A percentile compares a stretch with the other conserved stretches of the same genome.
Conservation (phyloP, 2,329 filamentous ascomycete genomes). For the Torrubiellomyces zombiae region DNA sequence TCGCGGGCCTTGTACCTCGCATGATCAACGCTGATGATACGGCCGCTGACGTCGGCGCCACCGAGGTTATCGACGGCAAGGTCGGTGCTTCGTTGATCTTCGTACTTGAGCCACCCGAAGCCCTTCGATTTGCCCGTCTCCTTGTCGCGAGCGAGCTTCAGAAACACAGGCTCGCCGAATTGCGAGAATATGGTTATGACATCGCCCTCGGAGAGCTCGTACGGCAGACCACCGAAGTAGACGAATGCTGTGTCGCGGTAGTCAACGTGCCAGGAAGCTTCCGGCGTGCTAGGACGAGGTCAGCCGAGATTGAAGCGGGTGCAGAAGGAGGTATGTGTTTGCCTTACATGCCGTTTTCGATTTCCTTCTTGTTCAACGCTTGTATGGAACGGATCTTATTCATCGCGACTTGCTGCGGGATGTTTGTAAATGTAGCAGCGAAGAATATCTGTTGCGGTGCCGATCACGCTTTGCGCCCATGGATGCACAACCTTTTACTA, state of each 20-base stretch:
- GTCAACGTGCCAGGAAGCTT: conserved; percentile 92
- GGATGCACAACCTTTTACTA: too few species aligned
- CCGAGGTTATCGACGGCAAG: conserved; percentile 91
- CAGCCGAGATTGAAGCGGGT: conserved; percentile 6
- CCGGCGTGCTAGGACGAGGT: conserved; percentile 42
- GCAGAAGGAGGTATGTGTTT: too few species aligned
- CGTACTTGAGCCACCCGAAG: conserved; percentile 94
- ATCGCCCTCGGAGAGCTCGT: conserved; percentile 87
- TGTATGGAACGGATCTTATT: conserved; percentile 89
- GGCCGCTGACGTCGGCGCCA: conserved; percentile 66
- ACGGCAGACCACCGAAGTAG: conserved; percentile 88
- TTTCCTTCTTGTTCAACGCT: conserved; percentile 82
- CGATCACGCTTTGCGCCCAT: too few species aligned
- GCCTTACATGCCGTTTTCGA: conserved; percentile 71
- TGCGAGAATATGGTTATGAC: conserved; percentile 94
- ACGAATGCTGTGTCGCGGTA: conserved; percentile 95
- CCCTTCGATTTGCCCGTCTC: conserved; percentile 91
- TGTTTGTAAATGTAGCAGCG: too few species aligned
- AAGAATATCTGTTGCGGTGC: too few species aligned
- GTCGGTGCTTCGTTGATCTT: conserved; percentile 91
- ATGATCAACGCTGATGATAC: conserved; percentile 78
- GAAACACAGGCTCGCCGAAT: conserved; percentile 83
- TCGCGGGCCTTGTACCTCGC: conserved; percentile 80
- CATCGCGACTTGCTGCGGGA: too few species aligned
- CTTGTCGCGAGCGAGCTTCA: conserved; percentile 86